Evolutionary conservation across 805 yeast species (phyloP), one percentile per base, ranked within the genome.

Genomic region (Komagataella mondaviorum): DNA sequence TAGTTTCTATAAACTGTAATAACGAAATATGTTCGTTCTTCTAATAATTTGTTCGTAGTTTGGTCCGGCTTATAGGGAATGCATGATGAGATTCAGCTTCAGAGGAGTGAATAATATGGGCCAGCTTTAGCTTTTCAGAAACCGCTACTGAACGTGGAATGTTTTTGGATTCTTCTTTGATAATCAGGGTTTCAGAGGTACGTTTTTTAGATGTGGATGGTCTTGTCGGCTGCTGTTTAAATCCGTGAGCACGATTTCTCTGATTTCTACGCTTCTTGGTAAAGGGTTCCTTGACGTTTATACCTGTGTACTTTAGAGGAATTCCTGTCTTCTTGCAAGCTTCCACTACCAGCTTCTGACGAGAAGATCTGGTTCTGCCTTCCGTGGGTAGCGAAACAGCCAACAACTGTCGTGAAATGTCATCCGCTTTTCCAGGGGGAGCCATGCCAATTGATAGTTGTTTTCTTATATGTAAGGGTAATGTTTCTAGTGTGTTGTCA

Each of bases 371-470:
- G 10, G 39, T 30, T 30, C 39, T 30, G 39, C 39, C 39, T 30
- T 30, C 39, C 10, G 14, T 10, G 10, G 39, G 39, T 30, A 30
- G 5, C 5, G 14, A 10, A 10, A 30, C 39, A 10, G 39, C 39
- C 14, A 30, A 10, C 14, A 30, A 10, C 39, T 30, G 39, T 30
- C n/a, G 4, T 30, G 39, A 7, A 14, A 30, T 30, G n/a, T 55
- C 58, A 17, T 51, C 47, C 14, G 45, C 52, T n/a, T 46, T 44
- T 2, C 56, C 59, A 6, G 59, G 59, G 5, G 57, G 57, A 6
- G 57, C 57, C 59, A 56, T 55, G 43, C 54, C 51, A 47, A 56
- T 56, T 3, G 53, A 49, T 14, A 56, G 48, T 48, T 47, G 48
- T 47, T 48, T 52, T 46, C 48, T 8, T 45, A 22, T 16, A 46